Base-by-base conservation (phyloP, 1,139 yeast species). In the Yamadazyma trypodendri region DNA sequence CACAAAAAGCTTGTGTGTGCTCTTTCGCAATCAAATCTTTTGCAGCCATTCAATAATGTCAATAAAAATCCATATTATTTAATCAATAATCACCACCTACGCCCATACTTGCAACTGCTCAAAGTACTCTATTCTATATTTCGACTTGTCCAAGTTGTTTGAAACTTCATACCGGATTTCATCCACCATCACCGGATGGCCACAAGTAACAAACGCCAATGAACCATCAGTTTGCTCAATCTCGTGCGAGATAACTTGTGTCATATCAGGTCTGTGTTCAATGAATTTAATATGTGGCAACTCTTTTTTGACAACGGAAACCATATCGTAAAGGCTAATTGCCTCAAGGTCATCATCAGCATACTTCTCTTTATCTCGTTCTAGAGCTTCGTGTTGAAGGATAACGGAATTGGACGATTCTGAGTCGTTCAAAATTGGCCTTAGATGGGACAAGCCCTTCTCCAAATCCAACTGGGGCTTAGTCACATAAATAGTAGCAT, bases 141-240 rank as follows among this genome's bases (percentile, higher is more conserved):
- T 46, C 0, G 58, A 49, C 35, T 49, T 40, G 29, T 50, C 47
- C 15, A 59, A 46, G 40, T 55, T 51, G 27, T 45, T 37, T 17
- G 55, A 53, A 15, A 58, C 61, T 5, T 55, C 50, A 27, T 49
- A 49, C 35, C 65, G 49, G 36, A 60, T 44, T 39, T 60, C 64
- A 40, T 60, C 64, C 28, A 59, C 68, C 69, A 64, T 63, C 5
- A 49, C 44, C 3, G 69, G 68, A 42, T 63, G 67, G 3, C 69
- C 70, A 49, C 70, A 64, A 3, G 66, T 60, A 6, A 63, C 56
- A 36, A 64, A 63, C 6, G 67, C 65, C 12, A 61, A 52, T 6
- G 63, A 48, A 2, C 63, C 63, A 31, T 50, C 45, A 14, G 65
- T 50, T 17, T 54, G 50, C 12, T 43, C 41, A 4, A 61, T 52